Evolutionary conservation across 768 basidiomycete species (phyloP).

Genomic region (Collybia nuda): DNA sequence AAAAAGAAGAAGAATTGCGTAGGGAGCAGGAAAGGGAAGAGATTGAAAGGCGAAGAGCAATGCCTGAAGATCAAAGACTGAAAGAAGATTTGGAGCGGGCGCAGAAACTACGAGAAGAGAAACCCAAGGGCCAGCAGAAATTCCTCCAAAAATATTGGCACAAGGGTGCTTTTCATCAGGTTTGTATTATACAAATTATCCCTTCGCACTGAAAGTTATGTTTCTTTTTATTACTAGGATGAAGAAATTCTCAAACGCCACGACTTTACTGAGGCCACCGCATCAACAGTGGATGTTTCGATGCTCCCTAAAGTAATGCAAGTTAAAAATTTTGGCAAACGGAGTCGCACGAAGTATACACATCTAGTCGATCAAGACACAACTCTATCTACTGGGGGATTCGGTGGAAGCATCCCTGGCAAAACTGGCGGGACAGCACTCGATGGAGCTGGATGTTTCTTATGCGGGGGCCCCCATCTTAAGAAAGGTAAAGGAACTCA

Average conservation of each 20-base stretch:
- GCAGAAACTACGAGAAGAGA: constrained; percentile 78
- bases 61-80: constrained; percentile 92
- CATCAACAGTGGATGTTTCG: constrained; percentile 85
- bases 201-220: background rate
- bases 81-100: constrained; percentile 91
- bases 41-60: constrained; percentile 84
- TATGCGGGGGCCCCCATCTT: constrained; percentile 92
- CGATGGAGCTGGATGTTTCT: constrained; percentile 78
- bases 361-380: constrained; percentile 96
- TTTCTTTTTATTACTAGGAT: constrained; percentile 57
- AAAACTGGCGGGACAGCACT: constrained; percentile 55
- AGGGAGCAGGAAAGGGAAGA: constrained; percentile 88
- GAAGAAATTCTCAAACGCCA: constrained; percentile 79
- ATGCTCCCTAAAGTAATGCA: constrained; percentile 95
- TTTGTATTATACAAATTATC: constrained; percentile 22
- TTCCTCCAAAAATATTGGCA: constrained; percentile 99
- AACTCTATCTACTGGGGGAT: constrained; percentile 58
- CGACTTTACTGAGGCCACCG: constrained; percentile 89
- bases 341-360: constrained; percentile 93
- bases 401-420: constrained; percentile 57
- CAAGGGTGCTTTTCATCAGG: constrained; percentile 98
- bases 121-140: constrained; percentile 87
- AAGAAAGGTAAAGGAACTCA: constrained; percentile 65
- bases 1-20: constrained; percentile 84
- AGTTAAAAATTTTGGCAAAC: constrained; percentile 91